phyloP scores from a whole-genome alignment of 805 yeast species.

The Saccharomycopsis babjevae region DNA sequence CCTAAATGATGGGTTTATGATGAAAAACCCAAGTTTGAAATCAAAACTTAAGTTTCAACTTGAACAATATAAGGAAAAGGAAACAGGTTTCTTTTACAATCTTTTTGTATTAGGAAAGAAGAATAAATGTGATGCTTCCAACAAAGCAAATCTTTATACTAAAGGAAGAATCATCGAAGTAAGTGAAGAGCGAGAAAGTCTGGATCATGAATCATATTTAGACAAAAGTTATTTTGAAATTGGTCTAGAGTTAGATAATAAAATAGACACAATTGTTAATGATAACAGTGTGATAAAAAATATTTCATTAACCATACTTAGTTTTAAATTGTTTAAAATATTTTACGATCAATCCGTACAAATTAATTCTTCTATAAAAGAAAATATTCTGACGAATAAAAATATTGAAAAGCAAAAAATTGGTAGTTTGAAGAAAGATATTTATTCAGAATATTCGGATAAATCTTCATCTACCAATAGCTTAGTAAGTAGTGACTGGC shows the following conservation, averaged over 20 bases:
- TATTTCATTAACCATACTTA: constrained; percentile 9
- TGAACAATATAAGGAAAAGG: neutral
- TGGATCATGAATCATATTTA: constrained; percentile 1
- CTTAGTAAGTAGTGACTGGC: neutral
- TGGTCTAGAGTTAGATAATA: neutral
- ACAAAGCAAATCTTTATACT: neutral
- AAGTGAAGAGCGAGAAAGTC: neutral
- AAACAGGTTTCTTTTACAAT: neutral
- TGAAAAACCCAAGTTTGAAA: constrained; percentile 1
- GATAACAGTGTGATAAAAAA: constrained; percentile 1
- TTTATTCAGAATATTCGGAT: neutral
- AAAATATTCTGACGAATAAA: neutral
- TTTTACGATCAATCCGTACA: constrained; percentile 7
- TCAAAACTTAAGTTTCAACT: constrained; percentile 11
- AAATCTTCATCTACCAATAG: neutral
- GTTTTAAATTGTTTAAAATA: constrained; percentile 9
- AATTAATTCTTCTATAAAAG: neutral
- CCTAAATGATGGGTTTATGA: constrained; percentile 1
- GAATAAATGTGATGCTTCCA: neutral
- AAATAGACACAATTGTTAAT: constrained; percentile 4
- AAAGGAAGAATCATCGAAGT: neutral
- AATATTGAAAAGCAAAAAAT: neutral
- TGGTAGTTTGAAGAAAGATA: neutral
- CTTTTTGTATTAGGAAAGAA: neutral
- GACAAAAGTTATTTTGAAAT: constrained; percentile 10